These are phyloP conservation scores for Cutaneotrichosporon curvatum DNA, from an alignment of 1,284 basidiomycete species.

Conservation along the genomic window DNA sequence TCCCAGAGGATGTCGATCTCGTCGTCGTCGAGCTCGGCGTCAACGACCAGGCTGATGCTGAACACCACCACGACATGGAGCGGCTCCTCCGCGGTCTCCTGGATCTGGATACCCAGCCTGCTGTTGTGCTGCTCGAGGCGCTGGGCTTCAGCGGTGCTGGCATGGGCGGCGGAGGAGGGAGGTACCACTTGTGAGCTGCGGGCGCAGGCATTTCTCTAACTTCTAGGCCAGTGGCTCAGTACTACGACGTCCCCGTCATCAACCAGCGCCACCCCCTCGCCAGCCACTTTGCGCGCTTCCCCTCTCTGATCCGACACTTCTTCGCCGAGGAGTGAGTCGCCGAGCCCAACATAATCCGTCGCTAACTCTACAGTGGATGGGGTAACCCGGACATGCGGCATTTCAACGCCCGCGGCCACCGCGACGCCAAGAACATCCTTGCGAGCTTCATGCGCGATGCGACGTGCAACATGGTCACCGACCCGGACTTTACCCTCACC, in stretches of 20 bases:
- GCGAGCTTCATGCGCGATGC: constrained; percentile 36
- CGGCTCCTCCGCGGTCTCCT: constrained; percentile 41
- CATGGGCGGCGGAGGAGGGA: constrained; percentile 44
- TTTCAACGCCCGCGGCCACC: constrained; percentile 39
- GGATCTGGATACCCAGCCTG: constrained; percentile 33
- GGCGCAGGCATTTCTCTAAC: neutral
- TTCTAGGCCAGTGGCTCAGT: constrained; percentile 39
- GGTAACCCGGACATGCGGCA: constrained; percentile 41
- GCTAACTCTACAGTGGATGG: constrained; percentile 33
- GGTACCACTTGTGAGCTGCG: constrained; percentile 36
- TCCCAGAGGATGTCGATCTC: constrained; percentile 31
- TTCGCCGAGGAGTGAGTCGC: constrained; percentile 37
- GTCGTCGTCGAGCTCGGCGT: constrained; percentile 43
- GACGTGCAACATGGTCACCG: constrained; percentile 31
- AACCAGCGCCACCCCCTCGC: constrained; percentile 41
- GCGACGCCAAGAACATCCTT: constrained; percentile 36
- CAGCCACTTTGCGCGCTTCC: constrained; percentile 41
- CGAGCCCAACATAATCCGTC: no score
- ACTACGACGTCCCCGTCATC: constrained; percentile 43
- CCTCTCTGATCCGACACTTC: constrained; percentile 38
- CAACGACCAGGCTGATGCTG: constrained; percentile 42
- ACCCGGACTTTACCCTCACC: constrained; percentile 13
- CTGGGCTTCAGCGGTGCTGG: constrained; percentile 38
- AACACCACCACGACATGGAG: constrained; percentile 45
- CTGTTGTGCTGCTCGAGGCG: constrained; percentile 40